phyloP scores from a whole-genome alignment of 2,329 filamentous ascomycete genomes.

The Colletotrichum sidae region DNA sequence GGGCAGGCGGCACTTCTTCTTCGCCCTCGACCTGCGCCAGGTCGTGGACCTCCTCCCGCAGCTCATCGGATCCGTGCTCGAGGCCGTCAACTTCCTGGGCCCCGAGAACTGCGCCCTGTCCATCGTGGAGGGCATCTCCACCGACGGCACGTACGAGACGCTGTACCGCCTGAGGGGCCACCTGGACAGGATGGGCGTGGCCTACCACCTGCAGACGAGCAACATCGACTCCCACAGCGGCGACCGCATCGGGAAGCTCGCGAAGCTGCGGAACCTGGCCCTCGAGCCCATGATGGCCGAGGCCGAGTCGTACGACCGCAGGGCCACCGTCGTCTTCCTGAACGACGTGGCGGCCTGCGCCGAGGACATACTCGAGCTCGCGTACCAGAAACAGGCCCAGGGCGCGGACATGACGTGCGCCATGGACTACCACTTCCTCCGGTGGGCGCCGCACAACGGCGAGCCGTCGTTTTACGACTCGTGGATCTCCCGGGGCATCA shows the following conservation, averaged over 20 bases:
- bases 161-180: constrained; percentile 55
- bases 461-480: constrained; percentile 67
- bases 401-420: constrained; percentile 68
- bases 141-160: constrained; percentile 65
- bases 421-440: constrained; percentile 66
- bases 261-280: constrained; percentile 64
- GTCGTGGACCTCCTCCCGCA: constrained; percentile 58
- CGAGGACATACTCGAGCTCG: constrained; percentile 62
- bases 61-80: constrained; percentile 63
- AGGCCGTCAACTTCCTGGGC: constrained; percentile 62
- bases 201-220: constrained; percentile 57
- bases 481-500: constrained; percentile 63
- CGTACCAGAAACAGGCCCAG: constrained; percentile 60
- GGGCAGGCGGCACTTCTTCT: constrained; percentile 54
- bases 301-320: constrained; percentile 36
- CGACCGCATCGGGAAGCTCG: constrained; percentile 60
- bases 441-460: constrained; percentile 40
- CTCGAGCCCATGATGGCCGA: constrained; percentile 57
- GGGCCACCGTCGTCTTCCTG: constrained; percentile 61
- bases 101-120: constrained; percentile 63
- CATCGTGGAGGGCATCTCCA: constrained; percentile 66
- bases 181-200: constrained; percentile 51
- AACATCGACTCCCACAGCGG: constrained; percentile 55
- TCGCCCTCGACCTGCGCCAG: constrained; percentile 64
- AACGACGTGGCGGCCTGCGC: constrained; percentile 65